Conservation (phyloP, 2,329 filamentous ascomycete species). For the Pestalotiopsis sp. region DNA sequence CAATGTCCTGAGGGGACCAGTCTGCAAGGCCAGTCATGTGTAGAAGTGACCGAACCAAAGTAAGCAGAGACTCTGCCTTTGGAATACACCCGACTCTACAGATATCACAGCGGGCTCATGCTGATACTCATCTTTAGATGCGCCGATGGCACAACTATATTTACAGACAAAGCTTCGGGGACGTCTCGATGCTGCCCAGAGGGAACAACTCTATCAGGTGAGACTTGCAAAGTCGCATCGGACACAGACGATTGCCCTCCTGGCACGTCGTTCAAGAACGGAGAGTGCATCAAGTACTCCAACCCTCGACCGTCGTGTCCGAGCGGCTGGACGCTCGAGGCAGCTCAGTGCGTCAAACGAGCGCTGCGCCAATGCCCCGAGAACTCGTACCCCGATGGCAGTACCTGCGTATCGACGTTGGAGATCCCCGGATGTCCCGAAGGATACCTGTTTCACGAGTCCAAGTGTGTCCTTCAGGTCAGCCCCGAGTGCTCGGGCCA, state of each 20-base stretch:
- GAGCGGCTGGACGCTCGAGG: not conserved
- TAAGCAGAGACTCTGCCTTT: not conserved
- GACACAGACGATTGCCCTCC: not conserved
- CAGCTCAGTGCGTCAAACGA: not conserved
- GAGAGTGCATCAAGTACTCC: not conserved
- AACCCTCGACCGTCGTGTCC: not conserved
- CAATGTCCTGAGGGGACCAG: not conserved
- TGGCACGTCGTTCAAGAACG: not conserved
- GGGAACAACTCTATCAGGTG: not conserved
- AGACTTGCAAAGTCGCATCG: not conserved
- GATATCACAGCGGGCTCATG: too few relatives aligned
- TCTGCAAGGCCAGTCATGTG: not conserved
- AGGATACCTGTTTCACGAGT: not conserved
- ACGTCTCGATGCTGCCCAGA: not conserved
- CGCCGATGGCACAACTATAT: not conserved
- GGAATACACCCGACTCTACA: too few relatives aligned
- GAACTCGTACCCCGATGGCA: not conserved
- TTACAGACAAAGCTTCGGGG: not conserved
- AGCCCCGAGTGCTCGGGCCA: not conserved
- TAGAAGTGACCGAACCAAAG: not conserved
- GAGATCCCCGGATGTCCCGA: not conserved
- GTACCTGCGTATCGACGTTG: not conserved
- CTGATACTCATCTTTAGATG: not conserved
- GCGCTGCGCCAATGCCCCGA: not conserved
- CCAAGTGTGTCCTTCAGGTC: not conserved